Evolutionary conservation across 768 basidiomycete species (phyloP).

Genomic region (Pleurotus giganteus): DNA sequence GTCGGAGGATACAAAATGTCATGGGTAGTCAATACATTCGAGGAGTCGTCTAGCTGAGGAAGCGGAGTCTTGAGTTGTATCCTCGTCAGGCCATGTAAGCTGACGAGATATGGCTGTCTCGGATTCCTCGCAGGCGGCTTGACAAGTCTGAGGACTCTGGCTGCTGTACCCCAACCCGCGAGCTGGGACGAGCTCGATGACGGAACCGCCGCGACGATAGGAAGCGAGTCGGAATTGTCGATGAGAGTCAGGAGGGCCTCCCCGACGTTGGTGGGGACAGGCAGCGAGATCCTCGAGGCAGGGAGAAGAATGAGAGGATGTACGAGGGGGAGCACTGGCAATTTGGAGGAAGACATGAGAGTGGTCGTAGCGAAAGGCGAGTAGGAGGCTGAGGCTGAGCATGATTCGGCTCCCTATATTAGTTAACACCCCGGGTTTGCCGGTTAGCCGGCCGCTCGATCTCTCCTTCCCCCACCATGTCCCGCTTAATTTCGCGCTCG

Average conservation of each 20-base stretch:
- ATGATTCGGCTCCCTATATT: neutral
- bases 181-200: conserved; percentile 26
- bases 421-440: conserved; percentile 9
- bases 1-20: conserved; percentile 47
- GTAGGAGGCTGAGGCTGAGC: neutral
- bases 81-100: conserved; percentile 70
- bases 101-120: conserved; percentile 63
- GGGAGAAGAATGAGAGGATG: conserved; percentile 78
- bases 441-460: conserved; percentile 6
- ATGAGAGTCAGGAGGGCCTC: conserved; percentile 66
- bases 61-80: conserved; percentile 49
- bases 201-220: conserved; percentile 68
- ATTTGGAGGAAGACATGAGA: conserved; percentile 43
- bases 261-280: conserved; percentile 59
- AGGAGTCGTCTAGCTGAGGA: conserved; percentile 23
- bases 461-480: neutral
- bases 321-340: conserved; percentile 69
- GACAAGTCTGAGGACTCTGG: conserved; percentile 68
- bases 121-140: conserved; percentile 55
- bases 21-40: conserved; percentile 27
- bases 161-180: conserved; percentile 65
- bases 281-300: conserved; percentile 64
- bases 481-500: neutral
- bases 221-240: conserved; percentile 67
- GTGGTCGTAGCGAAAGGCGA: conserved; percentile 3